A percentile compares a stretch with the other conserved stretches of the same genome.
Evolutionary conservation across 306 rosid species (phyloP).

Genomic region (Trichosanthes cucumerina): DNA sequence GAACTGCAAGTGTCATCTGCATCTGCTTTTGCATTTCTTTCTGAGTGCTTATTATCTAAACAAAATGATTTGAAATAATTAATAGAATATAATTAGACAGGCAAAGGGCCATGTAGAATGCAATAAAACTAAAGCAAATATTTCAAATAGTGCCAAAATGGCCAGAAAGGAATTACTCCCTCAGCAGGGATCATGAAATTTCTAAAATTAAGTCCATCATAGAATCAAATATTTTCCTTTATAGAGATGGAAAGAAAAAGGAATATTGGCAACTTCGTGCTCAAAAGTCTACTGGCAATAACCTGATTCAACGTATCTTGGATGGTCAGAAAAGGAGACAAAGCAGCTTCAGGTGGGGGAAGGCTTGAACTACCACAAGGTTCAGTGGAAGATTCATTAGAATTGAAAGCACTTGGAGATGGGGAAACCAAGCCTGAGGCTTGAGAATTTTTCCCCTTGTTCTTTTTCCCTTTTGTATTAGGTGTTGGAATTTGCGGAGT

Average conservation of each 20-base stretch:
- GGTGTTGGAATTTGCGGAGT: conserved; percentile 35
- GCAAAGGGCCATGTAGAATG: not conserved
- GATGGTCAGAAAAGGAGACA: conserved; percentile 55
- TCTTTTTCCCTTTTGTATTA: conserved; percentile 59
- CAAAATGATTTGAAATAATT: conserved; percentile 1
- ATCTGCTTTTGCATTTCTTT: conserved; percentile 91
- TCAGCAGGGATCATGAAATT: not conserved
- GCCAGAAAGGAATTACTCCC: not conserved
- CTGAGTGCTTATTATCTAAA: conserved; percentile 68
- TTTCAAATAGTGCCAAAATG: not conserved
- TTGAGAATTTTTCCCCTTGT: conserved; percentile 69
- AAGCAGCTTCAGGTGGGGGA: conserved; percentile 39
- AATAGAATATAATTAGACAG: conserved; percentile 8
- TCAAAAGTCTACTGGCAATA: not conserved
- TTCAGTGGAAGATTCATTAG: conserved; percentile 48
- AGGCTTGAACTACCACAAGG: conserved; percentile 44
- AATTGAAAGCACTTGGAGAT: conserved; percentile 39
- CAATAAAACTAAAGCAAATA: not conserved
- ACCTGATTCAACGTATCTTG: conserved; percentile 89
- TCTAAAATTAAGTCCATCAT: not conserved
- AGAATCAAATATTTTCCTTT: not conserved
- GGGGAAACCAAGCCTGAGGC: conserved; percentile 41
- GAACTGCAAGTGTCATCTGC: conserved; percentile 55
- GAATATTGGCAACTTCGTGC: not conserved
- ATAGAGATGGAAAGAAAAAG: not conserved